These are phyloP conservation scores for Neckera pumila DNA, from an alignment of 225 moss, liverwort and hornwort genomes.

Conservation along the genomic window DNA sequence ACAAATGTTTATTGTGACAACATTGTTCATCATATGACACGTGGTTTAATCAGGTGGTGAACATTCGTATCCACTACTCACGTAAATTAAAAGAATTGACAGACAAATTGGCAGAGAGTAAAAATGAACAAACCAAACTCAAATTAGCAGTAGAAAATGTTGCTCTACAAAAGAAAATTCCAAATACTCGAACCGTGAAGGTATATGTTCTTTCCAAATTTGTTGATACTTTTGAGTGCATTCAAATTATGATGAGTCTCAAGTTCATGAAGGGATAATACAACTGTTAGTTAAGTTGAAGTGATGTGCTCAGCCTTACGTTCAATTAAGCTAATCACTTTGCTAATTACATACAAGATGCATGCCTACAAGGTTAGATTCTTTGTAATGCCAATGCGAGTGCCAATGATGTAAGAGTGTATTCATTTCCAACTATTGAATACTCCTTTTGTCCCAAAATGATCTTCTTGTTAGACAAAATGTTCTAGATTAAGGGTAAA, in stretches of 20 bases:
- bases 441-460: too few relatives aligned
- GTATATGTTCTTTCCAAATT: background rate
- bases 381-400: too few relatives aligned
- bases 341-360: background rate
- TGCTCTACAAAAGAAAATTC: conserved; percentile 3
- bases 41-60: conserved; percentile 31
- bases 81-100: conserved; percentile 55
- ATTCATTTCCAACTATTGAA: background rate
- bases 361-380: background rate
- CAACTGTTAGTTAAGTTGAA: background rate
- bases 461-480: too few relatives aligned
- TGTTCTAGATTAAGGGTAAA: too few relatives aligned
- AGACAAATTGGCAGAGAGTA: conserved; percentile 36
- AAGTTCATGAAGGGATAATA: background rate
- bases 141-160: conserved; percentile 14
- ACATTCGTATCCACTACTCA: conserved; percentile 46
- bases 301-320: background rate
- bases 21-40: background rate
- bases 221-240: background rate
- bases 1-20: background rate
- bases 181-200: background rate
- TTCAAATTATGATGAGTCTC: background rate
- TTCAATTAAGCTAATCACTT: background rate
- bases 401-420: background rate
- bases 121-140: conserved; percentile 23